Evolutionary conservation across 352 stramenopile genomes (phyloP).

Genomic region (Phytophthora gonapodyides): DNA sequence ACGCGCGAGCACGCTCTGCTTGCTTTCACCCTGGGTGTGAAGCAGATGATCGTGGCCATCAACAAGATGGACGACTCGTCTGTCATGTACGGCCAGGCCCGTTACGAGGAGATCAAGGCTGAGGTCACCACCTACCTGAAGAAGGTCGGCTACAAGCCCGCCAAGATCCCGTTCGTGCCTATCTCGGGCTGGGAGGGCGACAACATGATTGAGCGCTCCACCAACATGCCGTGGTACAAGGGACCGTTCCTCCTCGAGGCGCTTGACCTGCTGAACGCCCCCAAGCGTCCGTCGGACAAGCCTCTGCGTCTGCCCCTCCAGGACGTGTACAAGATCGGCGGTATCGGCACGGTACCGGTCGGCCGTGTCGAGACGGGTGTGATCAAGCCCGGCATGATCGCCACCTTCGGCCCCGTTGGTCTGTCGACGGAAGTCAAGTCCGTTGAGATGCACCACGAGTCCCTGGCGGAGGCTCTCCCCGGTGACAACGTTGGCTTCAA

Average conservation of each 20-base stretch:
- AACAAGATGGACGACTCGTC: slow-evolving; percentile 99
- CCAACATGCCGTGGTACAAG: slow-evolving; percentile 98
- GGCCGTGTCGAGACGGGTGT: slow-evolving; percentile 97
- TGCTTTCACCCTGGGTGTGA: slow-evolving; percentile 97
- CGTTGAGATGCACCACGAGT: slow-evolving; percentile 97
- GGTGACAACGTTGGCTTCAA: slow-evolving; percentile 98
- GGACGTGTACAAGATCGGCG: slow-evolving; percentile 98
- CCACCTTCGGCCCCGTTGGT: slow-evolving; percentile 91
- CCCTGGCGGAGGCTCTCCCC: slow-evolving; percentile 89
- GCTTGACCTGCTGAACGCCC: slow-evolving; percentile 91
- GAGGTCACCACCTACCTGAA: slow-evolving; percentile 93
- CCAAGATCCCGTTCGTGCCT: slow-evolving; percentile 95
- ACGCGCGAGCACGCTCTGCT: slow-evolving; percentile 96
- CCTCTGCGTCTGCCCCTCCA: slow-evolving; percentile 96
- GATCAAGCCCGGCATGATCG: slow-evolving; percentile 94
- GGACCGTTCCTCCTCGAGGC: slow-evolving; percentile 91
- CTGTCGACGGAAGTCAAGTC: slow-evolving; percentile 95
- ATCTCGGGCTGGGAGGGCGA: slow-evolving; percentile 97
- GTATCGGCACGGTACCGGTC: slow-evolving; percentile 97
- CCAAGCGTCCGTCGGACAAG: slow-evolving; percentile 94
- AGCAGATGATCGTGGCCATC: slow-evolving; percentile 97
- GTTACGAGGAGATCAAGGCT: slow-evolving; percentile 95
- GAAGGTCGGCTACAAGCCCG: slow-evolving; percentile 97
- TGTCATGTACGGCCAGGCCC: slow-evolving; percentile 92
- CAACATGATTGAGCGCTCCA: slow-evolving; percentile 96